Evolutionary conservation across 495 filamentous ascomycete genomes (phyloP).

Genomic region (Penicillium cataractarum): DNA sequence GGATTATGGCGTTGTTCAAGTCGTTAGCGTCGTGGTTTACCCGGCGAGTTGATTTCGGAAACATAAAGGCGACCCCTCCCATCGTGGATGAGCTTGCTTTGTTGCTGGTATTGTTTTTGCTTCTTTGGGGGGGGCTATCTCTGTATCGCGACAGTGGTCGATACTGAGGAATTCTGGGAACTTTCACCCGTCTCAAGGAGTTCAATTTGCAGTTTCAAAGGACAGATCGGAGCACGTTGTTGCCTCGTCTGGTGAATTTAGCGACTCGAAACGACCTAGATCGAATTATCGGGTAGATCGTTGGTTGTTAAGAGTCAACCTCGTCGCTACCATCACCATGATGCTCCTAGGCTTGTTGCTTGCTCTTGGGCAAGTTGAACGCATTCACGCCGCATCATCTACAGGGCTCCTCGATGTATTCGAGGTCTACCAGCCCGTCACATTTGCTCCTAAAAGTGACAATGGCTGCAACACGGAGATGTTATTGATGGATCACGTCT

Average conservation of each 20-base stretch:
- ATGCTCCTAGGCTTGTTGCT: neutral
- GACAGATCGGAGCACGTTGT: neutral
- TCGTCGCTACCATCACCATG: neutral
- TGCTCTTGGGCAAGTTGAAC: neutral
- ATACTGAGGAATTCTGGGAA: neutral
- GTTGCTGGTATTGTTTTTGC: neutral
- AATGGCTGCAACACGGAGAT: constrained; percentile 51
- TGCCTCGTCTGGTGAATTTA: neutral
- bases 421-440: constrained; percentile 69
- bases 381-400: constrained; percentile 8
- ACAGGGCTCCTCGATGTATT: constrained; percentile 57
- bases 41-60: neutral
- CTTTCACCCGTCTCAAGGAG: neutral
- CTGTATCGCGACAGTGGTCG: neutral
- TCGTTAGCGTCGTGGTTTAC: constrained; percentile 4
- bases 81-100: neutral
- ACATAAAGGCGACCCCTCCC: neutral
- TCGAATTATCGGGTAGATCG: neutral
- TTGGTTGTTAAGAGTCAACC: neutral
- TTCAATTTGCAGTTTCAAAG: neutral
- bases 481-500: constrained; percentile 71
- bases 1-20: constrained; percentile 5
- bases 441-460: constrained; percentile 39
- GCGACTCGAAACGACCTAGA: neutral
- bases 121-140: neutral